These are phyloP conservation scores for Brassica juncea DNA, from an alignment of 345 rosid genomes.

Conservation along the genomic window DNA sequence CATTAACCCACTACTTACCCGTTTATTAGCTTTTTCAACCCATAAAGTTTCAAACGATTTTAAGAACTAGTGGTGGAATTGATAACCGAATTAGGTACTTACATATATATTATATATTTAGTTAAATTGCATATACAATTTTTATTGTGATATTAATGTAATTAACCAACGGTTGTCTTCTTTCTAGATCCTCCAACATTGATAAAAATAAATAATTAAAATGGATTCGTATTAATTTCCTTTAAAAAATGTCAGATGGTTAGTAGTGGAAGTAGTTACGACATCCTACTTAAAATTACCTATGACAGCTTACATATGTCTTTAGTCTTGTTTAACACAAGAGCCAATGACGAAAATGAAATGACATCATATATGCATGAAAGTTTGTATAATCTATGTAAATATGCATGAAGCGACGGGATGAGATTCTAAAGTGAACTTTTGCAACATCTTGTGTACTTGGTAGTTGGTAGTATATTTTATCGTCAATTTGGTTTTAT, in stretches of 20 bases:
- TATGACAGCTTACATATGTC: slow-evolving; percentile 28
- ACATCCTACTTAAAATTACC: slow-evolving; percentile 7
- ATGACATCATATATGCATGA: not conserved
- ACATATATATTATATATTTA: not conserved
- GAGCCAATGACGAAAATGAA: slow-evolving; percentile 7
- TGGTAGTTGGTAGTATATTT: not conserved
- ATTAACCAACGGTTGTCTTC: slow-evolving; percentile 23
- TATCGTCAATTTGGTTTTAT: slow-evolving; percentile 11
- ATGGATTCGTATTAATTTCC: slow-evolving; percentile 1
- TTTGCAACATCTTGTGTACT: not conserved
- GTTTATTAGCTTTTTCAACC: not conserved
- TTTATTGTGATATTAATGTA: not conserved
- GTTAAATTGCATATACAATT: not conserved
- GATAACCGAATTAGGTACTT: not conserved
- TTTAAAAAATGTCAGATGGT: slow-evolving; percentile 15
- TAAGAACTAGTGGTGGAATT: not conserved
- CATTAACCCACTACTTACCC: not conserved
- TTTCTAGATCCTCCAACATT: slow-evolving; percentile 14
- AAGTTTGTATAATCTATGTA: not conserved
- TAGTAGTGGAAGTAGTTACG: slow-evolving; percentile 32
- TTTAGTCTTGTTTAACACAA: slow-evolving; percentile 29
- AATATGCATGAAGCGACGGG: not conserved
- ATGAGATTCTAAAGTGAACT: not conserved
- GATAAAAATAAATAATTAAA: not conserved
- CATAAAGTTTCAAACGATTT: not conserved